Base-by-base conservation (phyloP, 352 stramenopile species). In the Thraustotheca clavata region DNA sequence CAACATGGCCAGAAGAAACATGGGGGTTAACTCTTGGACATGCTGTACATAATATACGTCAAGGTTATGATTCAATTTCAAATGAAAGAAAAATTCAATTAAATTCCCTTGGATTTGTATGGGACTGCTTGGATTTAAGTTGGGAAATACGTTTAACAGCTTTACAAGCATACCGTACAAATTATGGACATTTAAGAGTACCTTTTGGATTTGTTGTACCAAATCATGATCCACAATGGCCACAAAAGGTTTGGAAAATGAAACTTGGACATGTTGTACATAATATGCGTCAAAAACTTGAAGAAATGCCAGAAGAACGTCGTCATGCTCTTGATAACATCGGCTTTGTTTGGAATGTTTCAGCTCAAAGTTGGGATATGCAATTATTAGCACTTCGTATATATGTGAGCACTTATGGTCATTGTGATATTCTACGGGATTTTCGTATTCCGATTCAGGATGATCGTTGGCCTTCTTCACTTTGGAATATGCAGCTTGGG, bases 401-500 rank as follows among this genome's bases (percentile, higher is more conserved):
- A 3, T 65, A 65, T 46, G 6, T 50, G 6, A 20, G 57, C 11
- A 26, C 29, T 22, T 34, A 65, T 27, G 57, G 57, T 14, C 35
- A 65, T 48, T 24, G 7, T 11, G 22, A 40, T 24, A 12, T 65
- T 29, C n/a, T 35, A 27, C 46, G 47, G 27, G 35, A 43, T 16
- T 65, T 54, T 54, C 35, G 29, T 7, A 33, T 65, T 2, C 57
- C 57, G 2, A 34, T 65, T 9, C 8, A 60, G 31, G 41, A 60
- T 14, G 22, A 39, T 11, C 34, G 36, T 9, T 76, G 68, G 62
- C 66, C 65, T n/a, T 41, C 63, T 29, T 38, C 48, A 20, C 32
- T 69, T n/a, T 75, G 69, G 69, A 67, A 67, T 8, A 55, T 75
- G 69, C 41, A 60, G 59, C 59, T 76, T 0, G 71, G 71, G 9